Percentiles rank a stretch among this genome's conserved stretches.
Conservation (phyloP, 2,329 filamentous ascomycete genomes). For the Thermothelomyces thermophilus region DNA sequence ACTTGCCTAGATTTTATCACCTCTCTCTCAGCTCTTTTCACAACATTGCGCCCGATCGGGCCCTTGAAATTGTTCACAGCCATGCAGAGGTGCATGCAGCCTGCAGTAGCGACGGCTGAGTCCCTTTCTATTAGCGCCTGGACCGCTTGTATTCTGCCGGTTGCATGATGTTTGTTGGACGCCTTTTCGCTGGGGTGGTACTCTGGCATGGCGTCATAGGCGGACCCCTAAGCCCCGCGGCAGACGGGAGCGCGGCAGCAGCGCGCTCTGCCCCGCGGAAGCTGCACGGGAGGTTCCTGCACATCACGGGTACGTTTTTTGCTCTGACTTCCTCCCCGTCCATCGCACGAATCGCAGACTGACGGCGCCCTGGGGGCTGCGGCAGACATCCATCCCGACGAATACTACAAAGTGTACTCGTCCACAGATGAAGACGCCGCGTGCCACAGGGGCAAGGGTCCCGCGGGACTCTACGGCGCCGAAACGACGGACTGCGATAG, state of each 20-base stretch:
- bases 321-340: neutral
- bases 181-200: constrained; percentile 23
- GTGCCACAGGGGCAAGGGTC: constrained; percentile 73
- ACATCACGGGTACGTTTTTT: constrained; percentile 64
- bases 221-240: constrained; percentile 20
- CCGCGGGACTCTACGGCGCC: constrained; percentile 74
- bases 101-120: constrained; percentile 1
- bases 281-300: constrained; percentile 71
- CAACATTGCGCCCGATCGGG: neutral
- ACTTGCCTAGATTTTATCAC: constrained; percentile 3
- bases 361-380: constrained; percentile 8
- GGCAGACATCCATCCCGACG: constrained; percentile 85
- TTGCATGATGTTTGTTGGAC: constrained; percentile 21
- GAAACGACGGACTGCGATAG: constrained; percentile 86
- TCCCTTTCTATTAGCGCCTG: neutral
- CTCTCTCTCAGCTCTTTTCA: neutral
- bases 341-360: neutral
- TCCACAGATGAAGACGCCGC: constrained; percentile 61
- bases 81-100: constrained; percentile 9
- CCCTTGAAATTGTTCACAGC: neutral
- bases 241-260: constrained; percentile 5
- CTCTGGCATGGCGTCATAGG: constrained; percentile 30
- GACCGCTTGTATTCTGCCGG: neutral
- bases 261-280: constrained; percentile 32
- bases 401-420: constrained; percentile 73